phyloP scores from a whole-genome alignment of 306 rosid genomes.

The Cotoneaster glaucophyllus region DNA sequence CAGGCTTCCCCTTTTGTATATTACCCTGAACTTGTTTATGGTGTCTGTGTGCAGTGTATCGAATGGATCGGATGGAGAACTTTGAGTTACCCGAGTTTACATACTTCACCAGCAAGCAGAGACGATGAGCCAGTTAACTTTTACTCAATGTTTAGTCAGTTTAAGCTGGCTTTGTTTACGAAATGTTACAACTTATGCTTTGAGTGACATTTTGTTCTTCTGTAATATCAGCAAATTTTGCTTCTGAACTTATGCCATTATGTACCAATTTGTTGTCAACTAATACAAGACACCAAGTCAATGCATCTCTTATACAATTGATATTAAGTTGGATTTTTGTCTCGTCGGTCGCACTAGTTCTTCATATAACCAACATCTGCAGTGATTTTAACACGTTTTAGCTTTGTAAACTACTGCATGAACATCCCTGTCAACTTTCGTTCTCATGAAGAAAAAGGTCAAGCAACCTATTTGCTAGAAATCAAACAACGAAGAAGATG shows the following conservation, averaged over 20 bases:
- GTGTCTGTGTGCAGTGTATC: constrained; percentile 35
- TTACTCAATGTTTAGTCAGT: background rate
- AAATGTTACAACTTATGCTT: background rate
- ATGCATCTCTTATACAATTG: background rate
- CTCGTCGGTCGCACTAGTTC: background rate
- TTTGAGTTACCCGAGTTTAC: constrained; percentile 24
- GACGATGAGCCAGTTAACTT: background rate
- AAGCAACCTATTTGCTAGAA: background rate
- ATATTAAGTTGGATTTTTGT: background rate
- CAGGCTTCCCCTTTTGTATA: background rate
- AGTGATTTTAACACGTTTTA: background rate
- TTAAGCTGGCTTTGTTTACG: background rate
- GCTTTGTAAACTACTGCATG: too few relatives aligned
- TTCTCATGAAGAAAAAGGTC: too few relatives aligned
- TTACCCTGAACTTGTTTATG: background rate
- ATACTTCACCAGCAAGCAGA: background rate
- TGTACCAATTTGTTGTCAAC: background rate
- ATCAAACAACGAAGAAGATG: background rate
- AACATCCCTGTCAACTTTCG: too few relatives aligned
- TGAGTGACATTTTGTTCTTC: background rate
- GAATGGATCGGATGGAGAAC: constrained; percentile 44
- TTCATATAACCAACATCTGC: background rate
- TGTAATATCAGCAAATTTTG: background rate
- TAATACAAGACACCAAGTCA: background rate
- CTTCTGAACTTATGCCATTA: background rate